Evolutionary conservation across 2,329 filamentous ascomycete species (phyloP).

Genomic region (Ilyonectria mors-panacis): DNA sequence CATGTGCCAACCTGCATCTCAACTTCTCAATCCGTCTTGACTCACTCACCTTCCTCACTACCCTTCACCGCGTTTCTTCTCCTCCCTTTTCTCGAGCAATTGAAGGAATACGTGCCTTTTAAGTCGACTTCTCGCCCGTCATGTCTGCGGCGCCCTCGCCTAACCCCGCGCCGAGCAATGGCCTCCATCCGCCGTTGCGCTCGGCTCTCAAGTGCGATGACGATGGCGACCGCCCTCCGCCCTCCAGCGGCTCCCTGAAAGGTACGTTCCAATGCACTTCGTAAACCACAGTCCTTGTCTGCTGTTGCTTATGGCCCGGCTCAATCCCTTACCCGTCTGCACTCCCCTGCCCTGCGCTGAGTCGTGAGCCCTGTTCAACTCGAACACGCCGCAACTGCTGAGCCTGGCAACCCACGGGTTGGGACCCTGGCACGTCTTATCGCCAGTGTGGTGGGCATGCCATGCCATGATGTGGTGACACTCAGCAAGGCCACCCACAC

Average conservation of each 20-base stretch:
- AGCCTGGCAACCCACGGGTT: constrained; percentile 22
- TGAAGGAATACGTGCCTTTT: constrained; percentile 1
- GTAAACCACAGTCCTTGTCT: constrained; percentile 16
- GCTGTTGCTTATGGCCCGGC: constrained; percentile 4
- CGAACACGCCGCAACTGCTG: constrained; percentile 21
- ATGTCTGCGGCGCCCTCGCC: constrained; percentile 47
- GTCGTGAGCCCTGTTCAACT: constrained; percentile 29
- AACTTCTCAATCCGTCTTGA: constrained; percentile 27
- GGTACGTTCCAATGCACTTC: constrained; percentile 53
- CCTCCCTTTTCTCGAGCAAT: constrained; percentile 8
- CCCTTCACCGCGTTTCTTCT: constrained; percentile 21
- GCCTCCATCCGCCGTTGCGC: constrained; percentile 53
- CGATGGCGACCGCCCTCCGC: constrained; percentile 55
- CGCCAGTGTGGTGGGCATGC: constrained; percentile 31
- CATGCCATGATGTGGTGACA: constrained; percentile 27
- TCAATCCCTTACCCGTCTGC: neutral
- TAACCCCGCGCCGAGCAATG: constrained; percentile 41
- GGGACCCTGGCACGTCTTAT: constrained; percentile 29
- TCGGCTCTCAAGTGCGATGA: constrained; percentile 63
- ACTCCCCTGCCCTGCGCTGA: constrained; percentile 28
- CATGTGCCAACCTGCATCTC: constrained; percentile 38
- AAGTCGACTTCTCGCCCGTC: constrained; percentile 29
- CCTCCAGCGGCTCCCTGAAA: constrained; percentile 59
- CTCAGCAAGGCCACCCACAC: constrained; percentile 20
- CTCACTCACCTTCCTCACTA: constrained; percentile 30